Base-by-base conservation (phyloP, 108 stramenopile species). In the Bacterosira constricta region DNA sequence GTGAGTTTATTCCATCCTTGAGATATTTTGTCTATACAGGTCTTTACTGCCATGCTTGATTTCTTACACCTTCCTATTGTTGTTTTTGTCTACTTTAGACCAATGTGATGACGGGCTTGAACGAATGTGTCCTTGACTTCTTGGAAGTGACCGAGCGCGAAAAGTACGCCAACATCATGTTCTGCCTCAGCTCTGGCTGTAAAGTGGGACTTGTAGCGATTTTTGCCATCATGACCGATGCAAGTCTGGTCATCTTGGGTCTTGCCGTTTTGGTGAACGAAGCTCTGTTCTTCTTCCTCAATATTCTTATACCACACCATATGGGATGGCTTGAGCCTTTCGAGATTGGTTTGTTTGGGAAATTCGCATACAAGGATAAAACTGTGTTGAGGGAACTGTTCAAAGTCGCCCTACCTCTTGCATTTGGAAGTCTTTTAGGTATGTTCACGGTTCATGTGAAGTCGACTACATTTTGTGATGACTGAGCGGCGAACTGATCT, bases 401-500 rank as follows among this genome's bases (percentile, higher is more conserved):
- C 6, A 66, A 66, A 45, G 82, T 84, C 36, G 73, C 77, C 0
- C 41, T 81, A 3, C 91, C 91, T 3, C 61, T 92, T 3, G 62
- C 86, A 4, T 12, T 92, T 17, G 91, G 89, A 18, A 66, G 80
- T 13, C 49, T 92, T 30, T 37, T 90, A 59, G n/a, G n/a, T n/a
- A n/a, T n/a, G n/a, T n/a, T n/a, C n/a, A n/a, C n/a, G n/a, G n/a
- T n/a, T n/a, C n/a, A n/a, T n/a, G n/a, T n/a, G n/a, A n/a, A n/a
- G n/a, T n/a, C n/a, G n/a, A n/a, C n/a, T n/a, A n/a, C n/a, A n/a
- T n/a, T n/a, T n/a, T n/a, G n/a, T n/a, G n/a, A n/a, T n/a, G n/a
- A n/a, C n/a, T n/a, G n/a, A n/a, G n/a, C n/a, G n/a, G n/a, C n/a
- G n/a, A n/a, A n/a, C n/a, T n/a, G n/a, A n/a, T n/a, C n/a, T n/a